Evolutionary conservation across 768 basidiomycete species (phyloP).

Genomic region (Kwoniella europaea): DNA sequence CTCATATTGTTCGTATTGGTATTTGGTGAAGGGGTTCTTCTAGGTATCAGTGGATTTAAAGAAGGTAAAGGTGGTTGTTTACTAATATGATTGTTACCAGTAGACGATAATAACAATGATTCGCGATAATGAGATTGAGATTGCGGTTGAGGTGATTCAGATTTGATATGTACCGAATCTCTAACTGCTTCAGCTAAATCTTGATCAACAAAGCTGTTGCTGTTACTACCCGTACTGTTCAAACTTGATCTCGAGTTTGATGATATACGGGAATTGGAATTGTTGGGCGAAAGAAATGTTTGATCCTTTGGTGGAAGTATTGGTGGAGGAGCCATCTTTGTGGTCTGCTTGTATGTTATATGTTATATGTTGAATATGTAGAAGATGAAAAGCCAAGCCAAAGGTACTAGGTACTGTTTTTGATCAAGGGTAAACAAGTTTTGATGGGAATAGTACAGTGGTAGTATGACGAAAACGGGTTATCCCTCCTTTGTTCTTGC

Average conservation of each 20-base stretch:
- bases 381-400: conserved; percentile 7
- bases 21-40: conserved; percentile 34
- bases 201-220: conserved; percentile 15
- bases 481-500: not conserved
- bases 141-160: conserved; percentile 7
- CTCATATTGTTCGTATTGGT: not conserved
- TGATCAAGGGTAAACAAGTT: not conserved
- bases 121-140: conserved; percentile 8
- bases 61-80: conserved; percentile 24
- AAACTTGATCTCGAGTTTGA: conserved; percentile 6
- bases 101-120: conserved; percentile 4
- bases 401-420: not conserved
- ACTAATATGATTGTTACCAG: not conserved
- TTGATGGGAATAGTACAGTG: conserved; percentile 3
- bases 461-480: not conserved
- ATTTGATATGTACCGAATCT: conserved; percentile 35
- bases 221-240: not conserved
- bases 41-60: conserved; percentile 27
- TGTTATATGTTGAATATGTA: not conserved
- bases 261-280: conserved; percentile 1
- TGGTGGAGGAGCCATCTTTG: conserved; percentile 27
- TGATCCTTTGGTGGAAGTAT: conserved; percentile 29
- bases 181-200: conserved; percentile 36
- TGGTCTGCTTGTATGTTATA: not conserved
- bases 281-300: conserved; percentile 5